Evolutionary conservation across 208 protist genomes (phyloP).

Genomic region (Acanthamoeba healyi): DNA sequence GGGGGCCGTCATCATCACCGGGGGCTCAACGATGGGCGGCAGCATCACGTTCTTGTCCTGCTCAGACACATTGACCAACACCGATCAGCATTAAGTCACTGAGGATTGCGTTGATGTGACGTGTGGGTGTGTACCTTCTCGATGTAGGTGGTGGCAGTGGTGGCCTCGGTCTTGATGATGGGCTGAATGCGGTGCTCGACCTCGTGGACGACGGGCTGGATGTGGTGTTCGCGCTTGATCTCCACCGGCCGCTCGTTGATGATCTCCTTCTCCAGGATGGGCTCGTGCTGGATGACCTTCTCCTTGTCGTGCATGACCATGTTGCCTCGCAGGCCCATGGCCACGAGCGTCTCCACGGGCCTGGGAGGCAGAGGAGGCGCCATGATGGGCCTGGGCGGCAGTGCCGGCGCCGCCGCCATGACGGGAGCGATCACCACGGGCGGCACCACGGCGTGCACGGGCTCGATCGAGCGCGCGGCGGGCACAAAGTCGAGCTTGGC

Average conservation of each 20-base stretch:
- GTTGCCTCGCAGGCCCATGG: not conserved
- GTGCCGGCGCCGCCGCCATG: too few species aligned
- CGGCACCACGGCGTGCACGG: too few species aligned
- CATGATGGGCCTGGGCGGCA: not conserved
- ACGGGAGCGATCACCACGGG: not conserved
- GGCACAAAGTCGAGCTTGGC: not conserved
- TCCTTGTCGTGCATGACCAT: not conserved
- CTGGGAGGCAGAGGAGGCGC: too few species aligned
- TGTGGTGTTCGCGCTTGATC: slow-evolving; percentile 12
- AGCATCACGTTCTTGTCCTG: too few species aligned
- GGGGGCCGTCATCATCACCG: too few species aligned
- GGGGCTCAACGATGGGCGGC: too few species aligned
- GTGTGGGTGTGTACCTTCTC: too few species aligned
- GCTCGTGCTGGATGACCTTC: not conserved
- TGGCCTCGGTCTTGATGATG: slow-evolving; percentile 36
- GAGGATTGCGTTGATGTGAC: too few species aligned
- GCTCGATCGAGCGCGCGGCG: too few species aligned
- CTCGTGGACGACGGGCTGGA: not conserved
- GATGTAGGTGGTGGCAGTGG: too few species aligned
- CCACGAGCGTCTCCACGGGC: not conserved
- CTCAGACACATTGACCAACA: too few species aligned
- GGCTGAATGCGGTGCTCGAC: slow-evolving; percentile 5
- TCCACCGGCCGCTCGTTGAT: not conserved
- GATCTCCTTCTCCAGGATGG: not conserved
- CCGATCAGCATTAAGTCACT: too few species aligned